Evolutionary conservation across 2,329 filamentous ascomycete genomes (phyloP), one percentile per base, ranked within the genome.

Genomic region (Colletotrichum sp.): DNA sequence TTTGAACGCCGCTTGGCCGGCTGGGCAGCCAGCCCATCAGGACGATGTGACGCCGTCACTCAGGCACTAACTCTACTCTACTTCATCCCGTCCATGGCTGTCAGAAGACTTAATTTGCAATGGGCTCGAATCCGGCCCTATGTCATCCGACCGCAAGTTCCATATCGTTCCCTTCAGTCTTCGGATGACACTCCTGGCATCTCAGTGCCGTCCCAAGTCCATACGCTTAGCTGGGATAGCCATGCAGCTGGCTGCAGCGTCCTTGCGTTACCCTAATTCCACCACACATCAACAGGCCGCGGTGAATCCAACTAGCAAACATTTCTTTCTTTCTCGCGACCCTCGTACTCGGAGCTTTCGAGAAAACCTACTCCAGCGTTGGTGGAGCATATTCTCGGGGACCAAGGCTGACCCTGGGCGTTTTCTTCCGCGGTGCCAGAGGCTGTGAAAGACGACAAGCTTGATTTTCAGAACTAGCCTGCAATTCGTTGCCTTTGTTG

Each of bases 131-230:
- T 32, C 18, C 49, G 21, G 49, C 28, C n/a, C 21, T 66, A 16
- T 26, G 52, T 55, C 34, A 26, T 60, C 62, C 28, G 21, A 28
- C 49, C 16, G 16, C 10, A n/a, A 21, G 12, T 59, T 30, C 16
- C n/a, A 16, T 52, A 13, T 52, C 44, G 44, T 16, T 16, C 18
- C 34, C 13, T 59, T 55, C 57, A n/a, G 32, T 71, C 44, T 65
- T 74, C 68, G 28, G 68, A 74, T 65, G 72, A 18, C 68, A 74
- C n/a, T 21, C 34, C 49, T 30, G 60, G n/a, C 68, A 65, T 62
- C 64, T 55, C 26, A 16, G 49, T 7, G 28, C 21, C 67, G 28
- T 63, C 26, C 59, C 28, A 21, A 36, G n/a, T 34, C 59, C 26
- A 32, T 18, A n/a, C 12, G n/a, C 18, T 24, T 62, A n/a, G 59